Percentiles rank a stretch among this genome's conserved stretches.
Conservation (phyloP, 345 rosid genomes). For the Pugionium cornutum region DNA sequence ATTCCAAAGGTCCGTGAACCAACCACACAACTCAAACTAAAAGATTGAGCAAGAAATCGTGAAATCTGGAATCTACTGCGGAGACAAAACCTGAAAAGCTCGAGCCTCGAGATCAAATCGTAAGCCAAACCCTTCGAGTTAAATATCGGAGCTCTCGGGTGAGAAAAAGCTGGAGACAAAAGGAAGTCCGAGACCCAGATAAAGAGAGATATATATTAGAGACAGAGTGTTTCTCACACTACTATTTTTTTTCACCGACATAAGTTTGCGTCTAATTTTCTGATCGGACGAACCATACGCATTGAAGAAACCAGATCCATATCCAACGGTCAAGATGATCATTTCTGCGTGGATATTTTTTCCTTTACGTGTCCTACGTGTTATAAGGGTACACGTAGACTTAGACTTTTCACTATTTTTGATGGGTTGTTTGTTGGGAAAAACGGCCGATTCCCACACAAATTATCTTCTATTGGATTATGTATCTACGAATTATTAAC, state of each 20-base stretch:
- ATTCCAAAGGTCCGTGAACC: constrained; percentile 27
- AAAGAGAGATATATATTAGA: neutral
- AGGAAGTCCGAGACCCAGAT: constrained; percentile 21
- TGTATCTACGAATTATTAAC: too few relatives aligned
- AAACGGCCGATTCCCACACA: too few relatives aligned
- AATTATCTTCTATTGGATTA: too few relatives aligned
- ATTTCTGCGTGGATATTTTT: constrained; percentile 20
- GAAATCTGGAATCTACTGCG: constrained; percentile 3
- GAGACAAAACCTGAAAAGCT: constrained; percentile 18
- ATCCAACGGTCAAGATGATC: constrained; percentile 31
- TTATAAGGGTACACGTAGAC: too few relatives aligned
- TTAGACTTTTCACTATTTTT: too few relatives aligned
- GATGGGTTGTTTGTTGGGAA: too few relatives aligned
- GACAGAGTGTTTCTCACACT: too few relatives aligned
- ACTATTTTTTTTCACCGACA: constrained; percentile 24
- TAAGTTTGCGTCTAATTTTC: neutral
- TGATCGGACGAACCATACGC: constrained; percentile 30
- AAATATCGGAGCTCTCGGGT: constrained; percentile 30
- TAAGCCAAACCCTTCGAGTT: neutral
- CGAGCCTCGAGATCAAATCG: constrained; percentile 13
- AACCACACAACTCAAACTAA: constrained; percentile 19
- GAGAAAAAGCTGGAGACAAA: constrained; percentile 14
- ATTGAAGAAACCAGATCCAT: constrained; percentile 34
- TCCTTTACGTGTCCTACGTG: constrained; percentile 29
- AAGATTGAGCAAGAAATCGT: constrained; percentile 17